Base-by-base conservation (phyloP, 2,329 filamentous ascomycete species). In the Lojkania enalia region DNA sequence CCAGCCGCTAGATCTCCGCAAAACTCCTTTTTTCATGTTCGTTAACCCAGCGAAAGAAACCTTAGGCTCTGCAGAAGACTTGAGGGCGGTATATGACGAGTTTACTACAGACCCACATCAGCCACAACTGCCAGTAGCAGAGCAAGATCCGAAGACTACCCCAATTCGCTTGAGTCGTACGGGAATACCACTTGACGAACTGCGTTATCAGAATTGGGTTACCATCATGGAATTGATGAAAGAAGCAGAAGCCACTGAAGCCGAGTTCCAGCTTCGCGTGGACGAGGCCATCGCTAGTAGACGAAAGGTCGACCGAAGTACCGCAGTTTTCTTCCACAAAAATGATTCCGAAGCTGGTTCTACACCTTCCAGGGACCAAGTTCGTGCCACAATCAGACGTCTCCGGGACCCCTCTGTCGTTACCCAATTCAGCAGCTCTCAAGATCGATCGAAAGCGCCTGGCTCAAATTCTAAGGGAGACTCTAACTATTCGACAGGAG, bases 161-260 rank as follows among this genome's bases (percentile, higher is more conserved):
- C 45, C 12, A 14, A 30, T 5, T 15, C 45, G 50, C 7, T 32
- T 61, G n/a, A 67, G 61, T 29, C 31, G 64, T 2, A 72, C 71
- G 1, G 71, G 72, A 12, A 67, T 76, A 20, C 64, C 73, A 0
- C 56, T 77, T 12, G 71, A 70, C 29, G 66, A 72, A 16, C 60
- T 78, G 12, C 71, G 77, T 27, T 80, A 74, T 57, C 67, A 71
- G 46, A 77, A 77, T 46, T 80, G 77, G 77, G 64, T 70, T 36
- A 62, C 61, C 5, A 64, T 79, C 35, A 74, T 76, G 40, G 69
- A 74, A 38, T 61, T 79, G 39, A 66, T 79, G 48, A 58, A 56
- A 16, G 55, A 69, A 13, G 72, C 72, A 7, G 61, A 70, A 40
- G 36, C 39, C 5, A 49, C 50, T 38, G 51, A 66, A 20, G 21